phyloP scores from a whole-genome alignment of 2,329 filamentous ascomycete species.

The Hymenoscyphus fraxineus region DNA sequence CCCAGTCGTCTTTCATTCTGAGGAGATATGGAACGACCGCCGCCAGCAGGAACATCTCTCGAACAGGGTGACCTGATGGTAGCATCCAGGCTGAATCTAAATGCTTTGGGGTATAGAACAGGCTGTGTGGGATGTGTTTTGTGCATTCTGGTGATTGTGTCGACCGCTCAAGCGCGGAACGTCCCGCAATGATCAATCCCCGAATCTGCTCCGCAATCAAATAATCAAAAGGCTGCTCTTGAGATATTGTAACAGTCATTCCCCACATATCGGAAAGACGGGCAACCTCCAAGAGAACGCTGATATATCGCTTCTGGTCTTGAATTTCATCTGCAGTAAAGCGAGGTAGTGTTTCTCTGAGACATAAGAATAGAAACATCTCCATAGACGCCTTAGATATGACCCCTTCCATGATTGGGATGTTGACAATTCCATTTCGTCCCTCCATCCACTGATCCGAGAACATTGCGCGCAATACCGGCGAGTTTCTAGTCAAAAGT shows the following conservation, averaged over 20 bases:
- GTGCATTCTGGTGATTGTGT: no score
- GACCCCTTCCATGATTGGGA: background rate
- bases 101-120: background rate
- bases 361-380: background rate
- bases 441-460: background rate
- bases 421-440: background rate
- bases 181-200: no score
- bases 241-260: background rate
- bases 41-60: background rate
- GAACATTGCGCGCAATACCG: background rate
- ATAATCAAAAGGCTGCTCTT: no score
- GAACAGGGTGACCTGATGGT: background rate
- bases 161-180: no score
- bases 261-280: background rate
- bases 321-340: background rate
- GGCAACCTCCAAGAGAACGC: background rate
- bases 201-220: no score
- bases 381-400: background rate
- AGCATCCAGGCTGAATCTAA: background rate
- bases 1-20: no score
- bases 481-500: background rate
- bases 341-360: background rate
- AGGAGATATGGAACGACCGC: background rate
- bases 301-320: background rate
- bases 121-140: no score